Percentiles rank a stretch among this genome's conserved stretches.
phyloP scores from a whole-genome alignment of 306 rosid species.

The Purshia tridentata region DNA sequence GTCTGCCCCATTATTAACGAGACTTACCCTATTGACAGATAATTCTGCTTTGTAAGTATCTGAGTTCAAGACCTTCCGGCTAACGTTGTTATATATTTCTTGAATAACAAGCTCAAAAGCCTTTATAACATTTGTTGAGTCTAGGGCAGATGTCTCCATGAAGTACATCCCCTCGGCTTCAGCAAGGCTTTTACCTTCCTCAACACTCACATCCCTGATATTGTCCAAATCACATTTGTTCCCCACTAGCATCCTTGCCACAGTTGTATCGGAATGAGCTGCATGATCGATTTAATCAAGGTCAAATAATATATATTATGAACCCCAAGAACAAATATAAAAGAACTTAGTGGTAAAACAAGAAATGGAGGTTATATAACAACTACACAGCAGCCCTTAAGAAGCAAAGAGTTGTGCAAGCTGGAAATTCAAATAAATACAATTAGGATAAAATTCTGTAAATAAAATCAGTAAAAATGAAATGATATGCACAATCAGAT shows the following conservation, averaged over 20 bases:
- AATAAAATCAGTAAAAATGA: background rate
- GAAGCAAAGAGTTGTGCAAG: background rate
- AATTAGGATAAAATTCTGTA: background rate
- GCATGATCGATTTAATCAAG: slow-evolving; percentile 36
- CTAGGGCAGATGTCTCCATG: slow-evolving; percentile 96
- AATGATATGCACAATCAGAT: background rate
- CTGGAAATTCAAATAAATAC: background rate
- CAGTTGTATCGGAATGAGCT: slow-evolving; percentile 92
- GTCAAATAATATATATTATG: background rate
- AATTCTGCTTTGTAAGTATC: slow-evolving; percentile 91
- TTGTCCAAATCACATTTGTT: slow-evolving; percentile 85
- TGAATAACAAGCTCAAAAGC: slow-evolving; percentile 85
- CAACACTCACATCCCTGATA: slow-evolving; percentile 73
- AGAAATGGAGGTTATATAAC: background rate
- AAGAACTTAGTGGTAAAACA: background rate
- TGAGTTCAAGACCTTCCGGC: slow-evolving; percentile 90
- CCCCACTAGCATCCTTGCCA: slow-evolving; percentile 90
- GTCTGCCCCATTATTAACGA: slow-evolving; percentile 54
- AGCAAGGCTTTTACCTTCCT: slow-evolving; percentile 86
- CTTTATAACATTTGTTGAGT: slow-evolving; percentile 74
- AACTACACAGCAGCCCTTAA: background rate
- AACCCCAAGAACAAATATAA: background rate
- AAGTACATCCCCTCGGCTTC: slow-evolving; percentile 89
- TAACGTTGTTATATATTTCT: slow-evolving; percentile 85
- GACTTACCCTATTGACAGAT: slow-evolving; percentile 87